These are phyloP conservation scores for Paecilomyces variotii DNA, from an alignment of 2,329 filamentous ascomycete genomes.

Conservation along the genomic window DNA sequence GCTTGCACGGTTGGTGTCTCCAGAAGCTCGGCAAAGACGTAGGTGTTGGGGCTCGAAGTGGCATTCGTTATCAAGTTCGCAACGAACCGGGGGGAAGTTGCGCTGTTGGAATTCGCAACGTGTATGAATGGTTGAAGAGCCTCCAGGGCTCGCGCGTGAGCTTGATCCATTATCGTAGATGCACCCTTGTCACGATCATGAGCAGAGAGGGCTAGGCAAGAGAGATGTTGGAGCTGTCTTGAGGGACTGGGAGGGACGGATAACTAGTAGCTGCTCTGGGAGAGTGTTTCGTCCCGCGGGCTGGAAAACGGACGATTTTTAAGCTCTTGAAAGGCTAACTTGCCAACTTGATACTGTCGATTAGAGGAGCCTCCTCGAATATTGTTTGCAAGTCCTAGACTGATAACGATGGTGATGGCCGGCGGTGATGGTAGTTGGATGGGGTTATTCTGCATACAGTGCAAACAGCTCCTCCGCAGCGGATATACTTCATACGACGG, in stretches of 20 bases:
- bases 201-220: neutral
- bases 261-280: neutral
- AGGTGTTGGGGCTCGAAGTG: conserved; percentile 83
- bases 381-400: neutral
- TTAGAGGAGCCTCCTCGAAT: neutral
- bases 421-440: neutral
- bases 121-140: conserved; percentile 76
- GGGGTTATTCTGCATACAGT: neutral
- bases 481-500: neutral
- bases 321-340: neutral
- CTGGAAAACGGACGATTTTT: neutral
- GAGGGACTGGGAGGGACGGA: neutral
- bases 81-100: conserved; percentile 66
- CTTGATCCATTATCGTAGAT: conserved; percentile 34
- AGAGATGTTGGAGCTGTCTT: neutral
- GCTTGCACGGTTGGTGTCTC: conserved; percentile 69
- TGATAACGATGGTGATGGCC: neutral
- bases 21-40: conserved; percentile 90
- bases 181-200: neutral
- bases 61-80: conserved; percentile 81
- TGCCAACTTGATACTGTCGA: neutral
- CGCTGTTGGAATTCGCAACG: conserved; percentile 71
- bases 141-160: conserved; percentile 48
- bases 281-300: neutral
- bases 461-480: neutral